These are phyloP conservation scores for Talaromyces pinophilus DNA, from an alignment of 2,329 filamentous ascomycete genomes.

Conservation along the genomic window DNA sequence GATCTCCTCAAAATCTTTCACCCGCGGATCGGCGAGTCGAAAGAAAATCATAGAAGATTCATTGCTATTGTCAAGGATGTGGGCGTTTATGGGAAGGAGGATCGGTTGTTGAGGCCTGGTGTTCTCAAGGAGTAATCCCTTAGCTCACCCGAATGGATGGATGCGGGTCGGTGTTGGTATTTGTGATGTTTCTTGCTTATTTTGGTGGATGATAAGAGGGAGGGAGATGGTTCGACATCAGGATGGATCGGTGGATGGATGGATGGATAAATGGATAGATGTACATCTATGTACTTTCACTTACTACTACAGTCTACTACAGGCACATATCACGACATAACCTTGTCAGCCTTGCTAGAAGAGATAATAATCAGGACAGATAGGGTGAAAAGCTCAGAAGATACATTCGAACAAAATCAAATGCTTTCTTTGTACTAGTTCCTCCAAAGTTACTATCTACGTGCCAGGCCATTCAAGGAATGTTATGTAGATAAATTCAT, in stretches of 20 bases:
- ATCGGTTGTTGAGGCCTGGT: conserved; percentile 44
- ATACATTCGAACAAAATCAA: not conserved
- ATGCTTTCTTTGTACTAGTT: not conserved
- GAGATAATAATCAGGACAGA: not conserved
- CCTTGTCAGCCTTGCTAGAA: not conserved
- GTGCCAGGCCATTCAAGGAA: not conserved
- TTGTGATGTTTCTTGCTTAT: not conserved
- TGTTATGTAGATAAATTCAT: not conserved
- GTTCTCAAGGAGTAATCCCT: conserved; percentile 33
- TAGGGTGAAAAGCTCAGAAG: not conserved
- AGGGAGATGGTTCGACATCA: not conserved
- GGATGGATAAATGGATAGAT: not conserved
- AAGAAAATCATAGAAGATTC: conserved; percentile 45
- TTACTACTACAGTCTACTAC: not conserved
- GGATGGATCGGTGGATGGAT: not conserved
- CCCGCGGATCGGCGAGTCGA: conserved; percentile 44
- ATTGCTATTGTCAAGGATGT: conserved; percentile 50
- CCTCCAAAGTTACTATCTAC: not conserved
- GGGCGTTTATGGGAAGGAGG: conserved; percentile 46
- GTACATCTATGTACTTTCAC: not conserved
- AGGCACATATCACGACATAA: not conserved
- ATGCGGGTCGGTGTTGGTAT: not conserved
- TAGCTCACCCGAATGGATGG: not conserved
- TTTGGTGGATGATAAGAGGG: not conserved
- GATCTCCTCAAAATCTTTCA: conserved; percentile 49